Base-by-base conservation (phyloP, 225 moss, liverwort and hornwort genomes). In the Physcomitrium patens region DNA sequence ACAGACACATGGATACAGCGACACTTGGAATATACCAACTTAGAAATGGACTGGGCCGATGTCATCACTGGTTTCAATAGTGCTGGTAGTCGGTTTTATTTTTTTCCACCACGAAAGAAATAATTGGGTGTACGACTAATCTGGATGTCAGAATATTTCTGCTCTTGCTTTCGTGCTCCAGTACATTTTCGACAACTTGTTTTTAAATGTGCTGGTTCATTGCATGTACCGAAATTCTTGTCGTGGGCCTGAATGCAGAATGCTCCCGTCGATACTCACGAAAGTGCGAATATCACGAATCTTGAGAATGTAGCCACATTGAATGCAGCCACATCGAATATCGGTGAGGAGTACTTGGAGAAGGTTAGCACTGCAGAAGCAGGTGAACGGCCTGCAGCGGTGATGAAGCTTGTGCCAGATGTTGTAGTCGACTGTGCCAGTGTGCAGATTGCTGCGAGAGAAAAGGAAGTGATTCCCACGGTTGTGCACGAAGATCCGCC, bases 321-420 rank as follows among this genome's bases (percentile, higher is more conserved):
- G 8, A 85, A 89, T 23, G 88, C 88, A 10, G 88, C 86, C 19
- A 89, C 86, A 31, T 60, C 83, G 8, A 85, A 89, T 23, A 71
- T 78, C 9, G 86, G 76, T 60, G 88, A 89, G 69, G 75, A 85
- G 69, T 78, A 86, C 51, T 44, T 86, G 67, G 85, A 86, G 71
- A 85, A 89, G 81, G 88, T 84, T 60, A 89, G 83, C 11, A 85
- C 88, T 53, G 88, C 78, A 7, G 85, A 89, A 67, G 73, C 82
- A 7, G 66, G 80, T 0, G 76, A 70, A 14, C 82, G 72, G 28
- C 53, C 82, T 63, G 72, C 79, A 26, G 42, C 52, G 12, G 61
- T 19, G 54, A 18, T 18, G 12, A 16, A 58, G 49, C 43, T 74
- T 51, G 61, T 51, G 55, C 62, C 73, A 46, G 75, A 69, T 3